Conservation (phyloP, 164 flowering plant genomes). For the Magnolia changhungtana region DNA sequence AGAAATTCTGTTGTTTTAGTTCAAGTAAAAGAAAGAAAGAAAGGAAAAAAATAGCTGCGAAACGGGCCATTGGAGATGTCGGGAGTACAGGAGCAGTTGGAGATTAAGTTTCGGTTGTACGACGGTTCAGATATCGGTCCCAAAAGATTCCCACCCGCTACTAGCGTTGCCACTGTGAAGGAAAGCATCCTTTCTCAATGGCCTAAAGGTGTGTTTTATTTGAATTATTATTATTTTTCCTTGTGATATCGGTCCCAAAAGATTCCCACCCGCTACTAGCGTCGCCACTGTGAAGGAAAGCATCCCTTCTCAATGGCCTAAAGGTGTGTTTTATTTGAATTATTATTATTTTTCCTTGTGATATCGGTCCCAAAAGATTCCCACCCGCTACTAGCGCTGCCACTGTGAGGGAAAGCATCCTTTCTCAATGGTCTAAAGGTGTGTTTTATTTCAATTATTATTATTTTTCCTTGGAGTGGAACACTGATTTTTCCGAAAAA, state of each 20-base stretch:
- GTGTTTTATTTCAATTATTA: slow-evolving; percentile 2
- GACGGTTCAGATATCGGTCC: slow-evolving; percentile 93
- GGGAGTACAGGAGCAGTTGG: slow-evolving; percentile 71
- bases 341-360: slow-evolving; percentile 7
- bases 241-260: slow-evolving; percentile 74
- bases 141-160: slow-evolving; percentile 55
- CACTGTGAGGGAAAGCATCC: slow-evolving; percentile 67
- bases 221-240: neutral
- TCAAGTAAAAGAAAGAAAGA: neutral
- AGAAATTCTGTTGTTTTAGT: neutral
- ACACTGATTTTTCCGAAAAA: too few species aligned
- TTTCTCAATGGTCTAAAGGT: slow-evolving; percentile 95
- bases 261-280: slow-evolving; percentile 62
- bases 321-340: slow-evolving; percentile 43
- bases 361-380: slow-evolving; percentile 75
- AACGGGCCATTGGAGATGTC: slow-evolving; percentile 43
- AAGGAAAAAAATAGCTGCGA: slow-evolving; percentile 10
- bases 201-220: slow-evolving; percentile 67
- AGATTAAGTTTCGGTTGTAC: slow-evolving; percentile 70
- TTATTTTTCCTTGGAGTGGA: too few species aligned
- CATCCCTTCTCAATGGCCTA: slow-evolving; percentile 84
- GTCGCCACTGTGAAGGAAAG: slow-evolving; percentile 70
- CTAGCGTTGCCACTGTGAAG: slow-evolving; percentile 72
- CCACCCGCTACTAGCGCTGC: slow-evolving; percentile 67
- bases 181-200: slow-evolving; percentile 77